A percentile compares a stretch with the other conserved stretches of the same genome.
phyloP scores from a whole-genome alignment of 2,329 filamentous ascomycete genomes.

The Hirsutella rhossiliensis region DNA sequence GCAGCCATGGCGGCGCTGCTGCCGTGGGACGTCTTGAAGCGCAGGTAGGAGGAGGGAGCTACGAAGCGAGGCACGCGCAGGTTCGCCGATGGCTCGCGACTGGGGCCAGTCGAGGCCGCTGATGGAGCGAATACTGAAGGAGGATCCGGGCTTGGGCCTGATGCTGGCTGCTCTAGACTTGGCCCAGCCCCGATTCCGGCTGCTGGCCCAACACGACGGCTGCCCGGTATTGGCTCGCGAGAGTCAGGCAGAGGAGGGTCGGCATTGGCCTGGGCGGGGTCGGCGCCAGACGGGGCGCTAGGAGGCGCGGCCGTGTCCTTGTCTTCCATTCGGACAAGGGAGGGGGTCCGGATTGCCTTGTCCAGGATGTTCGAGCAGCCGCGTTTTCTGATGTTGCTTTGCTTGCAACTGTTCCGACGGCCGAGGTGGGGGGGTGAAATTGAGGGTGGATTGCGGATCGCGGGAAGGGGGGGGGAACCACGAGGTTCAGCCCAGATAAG shows the following conservation, averaged over 20 bases:
- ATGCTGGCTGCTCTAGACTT: background rate
- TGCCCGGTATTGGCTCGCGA: constrained; percentile 6
- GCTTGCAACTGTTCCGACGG: background rate
- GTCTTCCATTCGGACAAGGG: constrained; percentile 5
- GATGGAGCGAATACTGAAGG: no score
- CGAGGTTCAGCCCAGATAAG: no score
- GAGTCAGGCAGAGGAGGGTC: constrained; percentile 4
- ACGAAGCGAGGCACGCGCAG: constrained; percentile 40
- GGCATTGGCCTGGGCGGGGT: constrained; percentile 8
- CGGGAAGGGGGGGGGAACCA: no score
- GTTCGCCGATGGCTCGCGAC: constrained; percentile 1
- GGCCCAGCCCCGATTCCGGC: background rate
- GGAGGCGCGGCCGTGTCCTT: constrained; percentile 3
- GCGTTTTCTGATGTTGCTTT: background rate
- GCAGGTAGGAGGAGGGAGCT: constrained; percentile 48
- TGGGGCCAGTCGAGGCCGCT: no score
- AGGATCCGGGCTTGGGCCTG: no score
- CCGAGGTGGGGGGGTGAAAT: background rate
- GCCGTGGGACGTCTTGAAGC: constrained; percentile 21
- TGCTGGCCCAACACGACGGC: background rate
- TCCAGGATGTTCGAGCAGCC: background rate
- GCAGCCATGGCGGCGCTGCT: constrained; percentile 21
- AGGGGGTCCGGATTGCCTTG: background rate
- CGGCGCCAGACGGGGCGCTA: constrained; percentile 5
- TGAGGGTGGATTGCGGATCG: background rate